Percentiles rank a stretch among this genome's conserved stretches.
Conservation (phyloP, 2,329 filamentous ascomycete species). For the Phialophora macrospora region DNA sequence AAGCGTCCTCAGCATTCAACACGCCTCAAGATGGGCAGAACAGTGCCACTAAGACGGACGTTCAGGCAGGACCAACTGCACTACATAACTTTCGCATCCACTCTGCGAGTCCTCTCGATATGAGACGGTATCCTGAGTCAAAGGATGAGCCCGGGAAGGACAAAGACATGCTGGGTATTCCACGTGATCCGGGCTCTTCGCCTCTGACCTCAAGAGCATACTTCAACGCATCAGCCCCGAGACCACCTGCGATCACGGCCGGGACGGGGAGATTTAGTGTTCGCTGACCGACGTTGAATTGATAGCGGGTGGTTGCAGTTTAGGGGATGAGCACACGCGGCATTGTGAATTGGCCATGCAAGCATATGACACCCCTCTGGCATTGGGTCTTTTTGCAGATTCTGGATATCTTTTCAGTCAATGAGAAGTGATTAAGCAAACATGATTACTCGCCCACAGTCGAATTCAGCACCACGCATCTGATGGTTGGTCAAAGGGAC, state of each 20-base stretch:
- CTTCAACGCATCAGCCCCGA: constrained; percentile 13
- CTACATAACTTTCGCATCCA: constrained; percentile 31
- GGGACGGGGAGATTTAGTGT: constrained; percentile 40
- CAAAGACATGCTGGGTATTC: background rate
- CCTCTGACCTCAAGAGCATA: constrained; percentile 32
- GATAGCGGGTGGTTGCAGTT: background rate
- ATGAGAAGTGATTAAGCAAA: background rate
- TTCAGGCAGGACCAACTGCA: constrained; percentile 12
- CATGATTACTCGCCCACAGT: background rate
- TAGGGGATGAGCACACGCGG: background rate
- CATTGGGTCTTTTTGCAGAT: background rate
- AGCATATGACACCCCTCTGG: background rate
- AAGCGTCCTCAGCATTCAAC: constrained; percentile 51
- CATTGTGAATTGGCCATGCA: background rate
- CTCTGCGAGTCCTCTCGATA: constrained; percentile 35
- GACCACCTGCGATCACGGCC: constrained; percentile 29
- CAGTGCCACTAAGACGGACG: constrained; percentile 43
- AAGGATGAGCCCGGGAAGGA: constrained; percentile 24
- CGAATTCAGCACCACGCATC: too few species aligned
- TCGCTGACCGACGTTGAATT: constrained; percentile 32
- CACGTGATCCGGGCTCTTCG: constrained; percentile 29
- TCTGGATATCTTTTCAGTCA: constrained; percentile 4
- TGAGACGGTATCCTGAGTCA: constrained; percentile 31
- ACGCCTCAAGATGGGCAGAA: constrained; percentile 51
- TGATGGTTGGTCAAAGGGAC: too few species aligned